Base-by-base conservation (phyloP, 2,329 filamentous ascomycete species). In the Fusarium begoniae region DNA sequence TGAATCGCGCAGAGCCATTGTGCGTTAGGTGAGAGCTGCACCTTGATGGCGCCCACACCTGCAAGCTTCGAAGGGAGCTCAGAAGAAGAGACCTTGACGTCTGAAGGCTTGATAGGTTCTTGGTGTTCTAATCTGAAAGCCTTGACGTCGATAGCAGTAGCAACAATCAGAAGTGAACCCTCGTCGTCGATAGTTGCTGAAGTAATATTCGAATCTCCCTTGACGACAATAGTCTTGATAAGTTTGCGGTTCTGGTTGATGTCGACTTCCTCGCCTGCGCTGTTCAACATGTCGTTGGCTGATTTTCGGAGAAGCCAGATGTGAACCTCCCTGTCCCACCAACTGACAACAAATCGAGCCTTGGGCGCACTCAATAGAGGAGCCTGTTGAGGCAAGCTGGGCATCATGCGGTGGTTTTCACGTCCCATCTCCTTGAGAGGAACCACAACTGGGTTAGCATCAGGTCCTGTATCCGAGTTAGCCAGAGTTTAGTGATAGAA, bases 241-340 rank as follows among this genome's bases (percentile, higher is more conserved):
- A 94, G 85, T 79, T 90, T 92, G 58, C 89, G 88, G 81, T 87
- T 90, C 70, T 86, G 87, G 73, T 85, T 87, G 70, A 84, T 81
- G 72, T 81, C 85, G 66, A 79, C 83, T 65, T 80, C 80, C 22
- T 84, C 83, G 15, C 82, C 83, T 45, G 81, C 77, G 26, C 78
- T 76, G 48, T 84, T 81, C 50, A 87, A 80, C 30, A 90, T 81
- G 45, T 87, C 84, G 37, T 82, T 82, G 22, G 88, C 82, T 9
- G 87, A 82, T 67, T 83, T 83, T 54, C 80, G 84, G 22, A 90
- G 78, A 44, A 85, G 89, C 95, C 95, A 99, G 69, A 99, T 89
- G 75, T 93, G 91, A 55, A 98, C 87, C 80, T 97, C 93, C 63
- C 93, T 89, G 74, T 96, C 94, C 94, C 95, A 98, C 93, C 95